A percentile compares a stretch with the other conserved stretches of the same genome.
Evolutionary conservation across 2,329 filamentous ascomycete genomes (phyloP).

Genomic region (Shiraia sp.): DNA sequence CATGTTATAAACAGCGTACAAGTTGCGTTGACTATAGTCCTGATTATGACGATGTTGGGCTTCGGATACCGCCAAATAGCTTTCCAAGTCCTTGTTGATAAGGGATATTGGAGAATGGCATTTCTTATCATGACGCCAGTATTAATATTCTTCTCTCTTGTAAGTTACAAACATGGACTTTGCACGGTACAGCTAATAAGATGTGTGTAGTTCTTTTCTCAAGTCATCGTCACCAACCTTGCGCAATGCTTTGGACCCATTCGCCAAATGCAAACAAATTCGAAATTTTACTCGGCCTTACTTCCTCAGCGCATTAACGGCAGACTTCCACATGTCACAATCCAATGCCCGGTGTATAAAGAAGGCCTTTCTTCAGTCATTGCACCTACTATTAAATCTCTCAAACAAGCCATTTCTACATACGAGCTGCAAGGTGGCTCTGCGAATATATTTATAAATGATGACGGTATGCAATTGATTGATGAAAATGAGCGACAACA

Average conservation of each 20-base stretch:
- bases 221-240: slow-evolving; percentile 26
- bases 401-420: slow-evolving; percentile 67
- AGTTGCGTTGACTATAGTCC: slow-evolving; percentile 66
- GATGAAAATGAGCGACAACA: slow-evolving; percentile 49
- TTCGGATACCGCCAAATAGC: slow-evolving; percentile 71
- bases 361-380: slow-evolving; percentile 78
- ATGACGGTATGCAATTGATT: slow-evolving; percentile 69
- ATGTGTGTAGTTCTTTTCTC: slow-evolving; percentile 38
- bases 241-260: slow-evolving; percentile 73
- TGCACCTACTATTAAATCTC: slow-evolving; percentile 73
- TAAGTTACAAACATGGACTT: slow-evolving; percentile 27
- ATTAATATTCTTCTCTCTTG: slow-evolving; percentile 63
- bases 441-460: slow-evolving; percentile 70
- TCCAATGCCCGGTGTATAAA: slow-evolving; percentile 88
- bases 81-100: slow-evolving; percentile 69
- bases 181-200: slow-evolving; percentile 3
- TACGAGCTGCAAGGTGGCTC: slow-evolving; percentile 62
- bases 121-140: slow-evolving; percentile 58
- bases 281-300: slow-evolving; percentile 77
- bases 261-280: slow-evolving; percentile 73
- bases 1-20: slow-evolving; percentile 72
- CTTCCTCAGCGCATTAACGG: slow-evolving; percentile 51
- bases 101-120: slow-evolving; percentile 45
- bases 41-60: slow-evolving; percentile 69
- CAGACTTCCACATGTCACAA: slow-evolving; percentile 69